Base-by-base conservation (phyloP, 805 yeast species). In the Barnettozyma californica region DNA sequence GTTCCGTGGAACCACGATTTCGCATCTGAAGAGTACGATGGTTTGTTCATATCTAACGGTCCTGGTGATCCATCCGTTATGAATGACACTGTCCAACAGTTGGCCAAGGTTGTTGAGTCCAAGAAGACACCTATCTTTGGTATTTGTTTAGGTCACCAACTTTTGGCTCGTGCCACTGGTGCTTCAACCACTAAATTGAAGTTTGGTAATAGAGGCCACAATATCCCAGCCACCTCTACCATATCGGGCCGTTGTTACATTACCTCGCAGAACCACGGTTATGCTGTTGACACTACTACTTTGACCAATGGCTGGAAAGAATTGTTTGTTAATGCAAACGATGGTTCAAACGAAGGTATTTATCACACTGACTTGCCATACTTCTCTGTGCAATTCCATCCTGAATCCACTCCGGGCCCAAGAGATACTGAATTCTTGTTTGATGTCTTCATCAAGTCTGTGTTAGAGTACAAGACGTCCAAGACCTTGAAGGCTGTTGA, bases 351-450 rank as follows among this genome's bases (percentile, higher is more conserved):
- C 69, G 99, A 94, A 76, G 99, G 99, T 83, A 89, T 94, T 54
- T 92, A 89, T 75, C 88, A 92, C 71, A 78, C 84, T 39, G 75
- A 81, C 56, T 77, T 85, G 68, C 99, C 99, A 36, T 85, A 76
- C 67, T 94, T 94, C 77, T 94, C 99, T 14, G 98, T 94, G 43
- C 99, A 94, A 76, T 92, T 94, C 78, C 99, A 94, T 68, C 99
- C 99, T 23, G 99, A 94, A 76, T 88, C 97, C 21, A 89, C 96
- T 44, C 98, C 99, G 43, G 99, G 99, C 68, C 99, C 99, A 67
- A 83, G 96, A 68, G 99, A 94, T 68, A 94, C 99, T 45, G 99
- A 94, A 72, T 94, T 91, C 70, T 76, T 94, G 67, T 94, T 94
- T 62, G 99, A 94, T 64, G 90, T 87, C 29, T 94, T 94, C 71